A percentile compares a stretch with the other conserved stretches of the same genome.
Conservation (phyloP, 2,329 filamentous ascomycete species). For the Boeremia lycopersici region DNA sequence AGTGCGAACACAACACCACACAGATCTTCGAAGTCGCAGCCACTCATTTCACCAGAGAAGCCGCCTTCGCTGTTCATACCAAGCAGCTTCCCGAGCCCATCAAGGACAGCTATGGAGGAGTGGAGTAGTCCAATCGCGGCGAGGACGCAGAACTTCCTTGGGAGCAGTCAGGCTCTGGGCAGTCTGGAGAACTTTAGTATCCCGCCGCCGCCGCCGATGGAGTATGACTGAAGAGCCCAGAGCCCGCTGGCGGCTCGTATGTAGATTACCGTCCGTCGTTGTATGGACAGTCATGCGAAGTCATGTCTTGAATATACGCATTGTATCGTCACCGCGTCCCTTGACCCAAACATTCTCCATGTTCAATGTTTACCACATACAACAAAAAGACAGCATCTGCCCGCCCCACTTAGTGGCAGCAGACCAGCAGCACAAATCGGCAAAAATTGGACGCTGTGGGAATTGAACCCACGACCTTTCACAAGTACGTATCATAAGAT, state of each 20-base stretch:
- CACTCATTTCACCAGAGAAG: slow-evolving; percentile 28
- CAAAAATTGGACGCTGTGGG: slow-evolving; percentile 20
- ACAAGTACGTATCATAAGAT: slow-evolving; percentile 7
- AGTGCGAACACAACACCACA: slow-evolving; percentile 34
- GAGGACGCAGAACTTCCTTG: slow-evolving; percentile 18
- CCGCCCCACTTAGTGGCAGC: too few relatives aligned
- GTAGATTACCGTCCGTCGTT: too few relatives aligned
- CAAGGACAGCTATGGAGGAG: slow-evolving; percentile 21
- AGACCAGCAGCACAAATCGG: neutral
- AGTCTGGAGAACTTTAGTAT: slow-evolving; percentile 44
- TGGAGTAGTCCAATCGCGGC: slow-evolving; percentile 36
- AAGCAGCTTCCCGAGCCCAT: slow-evolving; percentile 42
- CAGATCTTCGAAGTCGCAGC: slow-evolving; percentile 25
- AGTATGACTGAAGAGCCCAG: slow-evolving; percentile 7
- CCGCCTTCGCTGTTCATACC: slow-evolving; percentile 43
- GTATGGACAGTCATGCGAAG: too few relatives aligned
- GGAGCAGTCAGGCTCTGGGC: slow-evolving; percentile 22
- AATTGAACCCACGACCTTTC: slow-evolving; percentile 22
- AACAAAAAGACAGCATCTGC: too few relatives aligned
- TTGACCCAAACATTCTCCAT: too few relatives aligned
- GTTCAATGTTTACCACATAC: too few relatives aligned
- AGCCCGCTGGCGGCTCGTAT: neutral
- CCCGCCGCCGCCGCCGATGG: slow-evolving; percentile 38
- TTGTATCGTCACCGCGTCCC: too few relatives aligned
- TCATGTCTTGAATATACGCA: neutral